A percentile compares a stretch with the other conserved stretches of the same genome.
Evolutionary conservation across 495 filamentous ascomycete species (phyloP).

Genomic region (Hypomontagnella submonticulosa): DNA sequence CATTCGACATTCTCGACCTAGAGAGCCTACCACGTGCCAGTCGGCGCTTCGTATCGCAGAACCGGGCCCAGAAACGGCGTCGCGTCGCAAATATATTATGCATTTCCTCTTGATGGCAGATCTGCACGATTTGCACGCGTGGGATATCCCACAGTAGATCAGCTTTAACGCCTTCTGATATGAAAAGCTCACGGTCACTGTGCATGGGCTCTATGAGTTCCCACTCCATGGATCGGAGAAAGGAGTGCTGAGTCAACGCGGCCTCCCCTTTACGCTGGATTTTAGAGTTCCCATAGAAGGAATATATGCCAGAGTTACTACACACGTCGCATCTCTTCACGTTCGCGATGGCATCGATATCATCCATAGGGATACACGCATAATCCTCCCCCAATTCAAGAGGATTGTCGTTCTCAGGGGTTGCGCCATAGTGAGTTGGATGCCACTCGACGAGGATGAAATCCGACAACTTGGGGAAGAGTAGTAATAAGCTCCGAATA

Average conservation of each 20-base stretch:
- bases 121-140: neutral
- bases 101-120: neutral
- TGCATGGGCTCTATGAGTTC: no score
- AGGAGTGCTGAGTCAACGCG: no score
- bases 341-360: conserved; percentile 1
- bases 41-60: conserved; percentile 1
- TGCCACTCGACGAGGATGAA: conserved; percentile 2
- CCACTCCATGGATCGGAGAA: no score
- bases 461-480: conserved; percentile 10
- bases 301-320: no score
- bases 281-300: no score
- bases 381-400: neutral
- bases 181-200: no score
- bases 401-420: neutral
- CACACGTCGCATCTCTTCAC: no score
- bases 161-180: no score
- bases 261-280: no score
- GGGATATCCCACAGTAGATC: conserved; percentile 3
- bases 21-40: neutral
- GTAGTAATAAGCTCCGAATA: neutral
- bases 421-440: neutral
- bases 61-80: conserved; percentile 5
- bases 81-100: neutral
- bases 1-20: neutral
- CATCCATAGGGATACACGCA: conserved; percentile 9